phyloP scores from a whole-genome alignment of 768 basidiomycete species.

The Pisolithus microcarpus region DNA sequence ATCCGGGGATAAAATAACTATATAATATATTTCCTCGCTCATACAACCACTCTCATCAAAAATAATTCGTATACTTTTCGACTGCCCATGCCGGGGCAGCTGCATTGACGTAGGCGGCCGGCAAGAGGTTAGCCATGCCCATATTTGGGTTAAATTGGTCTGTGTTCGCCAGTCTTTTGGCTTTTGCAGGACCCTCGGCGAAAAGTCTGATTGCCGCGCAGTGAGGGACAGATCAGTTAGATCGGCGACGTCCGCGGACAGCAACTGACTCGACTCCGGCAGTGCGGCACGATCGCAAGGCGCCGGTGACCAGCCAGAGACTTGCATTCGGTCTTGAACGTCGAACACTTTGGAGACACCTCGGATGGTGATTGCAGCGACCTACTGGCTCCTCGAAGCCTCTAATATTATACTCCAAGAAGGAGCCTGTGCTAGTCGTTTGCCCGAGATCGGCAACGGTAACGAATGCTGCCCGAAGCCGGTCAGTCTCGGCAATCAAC shows the following conservation, averaged over 20 bases:
- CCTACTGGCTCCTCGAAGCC: no score
- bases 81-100: neutral
- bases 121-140: neutral
- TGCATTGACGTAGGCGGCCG: neutral
- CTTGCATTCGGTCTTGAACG: no score
- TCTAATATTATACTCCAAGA: no score
- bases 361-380: neutral
- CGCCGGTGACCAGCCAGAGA: no score
- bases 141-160: neutral
- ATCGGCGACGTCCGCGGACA: no score
- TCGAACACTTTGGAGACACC: neutral
- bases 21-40: neutral
- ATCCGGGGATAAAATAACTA: constrained; percentile 1
- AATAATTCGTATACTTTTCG: no score
- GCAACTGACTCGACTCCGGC: no score
- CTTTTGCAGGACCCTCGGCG: neutral
- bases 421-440: no score
- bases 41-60: neutral
- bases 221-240: no score
- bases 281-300: no score
- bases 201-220: neutral
- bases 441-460: no score
- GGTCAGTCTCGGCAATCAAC: neutral
- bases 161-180: no score
- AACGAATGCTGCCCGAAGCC: neutral